A percentile compares a stretch with the other conserved stretches of the same genome.
Evolutionary conservation across 2,329 filamentous ascomycete genomes (phyloP).

Genomic region (Trichoderma endophyticum): DNA sequence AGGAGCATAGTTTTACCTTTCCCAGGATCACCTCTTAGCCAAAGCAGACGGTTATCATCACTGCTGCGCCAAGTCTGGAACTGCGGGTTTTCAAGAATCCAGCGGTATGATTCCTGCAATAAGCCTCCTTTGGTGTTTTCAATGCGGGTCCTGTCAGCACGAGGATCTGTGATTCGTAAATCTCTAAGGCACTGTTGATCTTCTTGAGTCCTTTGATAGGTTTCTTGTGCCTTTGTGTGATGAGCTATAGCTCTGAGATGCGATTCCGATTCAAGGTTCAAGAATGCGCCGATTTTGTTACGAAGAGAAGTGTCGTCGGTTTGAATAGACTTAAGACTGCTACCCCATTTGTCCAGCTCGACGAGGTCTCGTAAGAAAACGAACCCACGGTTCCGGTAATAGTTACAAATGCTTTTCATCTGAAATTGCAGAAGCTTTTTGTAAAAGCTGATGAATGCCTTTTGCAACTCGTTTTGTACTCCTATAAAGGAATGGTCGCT

Average conservation of each 20-base stretch:
- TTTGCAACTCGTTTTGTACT: neutral
- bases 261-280: neutral
- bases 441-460: constrained; percentile 35
- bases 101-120: constrained; percentile 31
- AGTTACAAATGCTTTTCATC: constrained; percentile 39
- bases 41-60: constrained; percentile 29
- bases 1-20: constrained; percentile 47
- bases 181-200: constrained; percentile 21
- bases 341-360: constrained; percentile 35
- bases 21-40: constrained; percentile 40
- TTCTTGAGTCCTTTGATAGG: constrained; percentile 15
- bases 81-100: constrained; percentile 31
- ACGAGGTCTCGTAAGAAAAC: constrained; percentile 30
- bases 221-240: constrained; percentile 4
- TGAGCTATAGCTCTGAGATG: constrained; percentile 14
- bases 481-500: constrained; percentile 13
- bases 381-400: constrained; percentile 30
- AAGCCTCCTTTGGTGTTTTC: constrained; percentile 35
- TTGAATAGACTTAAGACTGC: constrained; percentile 29
- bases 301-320: constrained; percentile 26
- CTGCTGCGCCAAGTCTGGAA: constrained; percentile 24
- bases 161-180: constrained; percentile 29
- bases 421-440: constrained; percentile 37
- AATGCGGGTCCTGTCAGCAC: constrained; percentile 34
- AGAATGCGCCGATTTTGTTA: constrained; percentile 20